Conservation (phyloP, 1,139 yeast genomes). For the Kodamaea sp. region DNA sequence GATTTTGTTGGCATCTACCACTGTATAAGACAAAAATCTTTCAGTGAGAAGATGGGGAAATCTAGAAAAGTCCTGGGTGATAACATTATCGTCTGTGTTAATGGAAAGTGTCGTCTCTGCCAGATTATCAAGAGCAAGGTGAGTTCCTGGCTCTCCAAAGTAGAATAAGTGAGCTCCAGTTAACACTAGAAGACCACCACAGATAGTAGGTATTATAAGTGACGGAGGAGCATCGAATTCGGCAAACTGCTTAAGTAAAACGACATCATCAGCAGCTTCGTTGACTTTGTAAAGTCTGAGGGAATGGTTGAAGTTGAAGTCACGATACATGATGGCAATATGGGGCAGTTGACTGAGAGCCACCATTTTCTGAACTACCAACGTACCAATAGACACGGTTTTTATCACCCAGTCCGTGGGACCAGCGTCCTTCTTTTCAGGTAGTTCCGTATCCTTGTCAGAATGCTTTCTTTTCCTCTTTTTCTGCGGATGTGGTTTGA, state of each 20-base stretch:
- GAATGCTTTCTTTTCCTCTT: conserved; percentile 3
- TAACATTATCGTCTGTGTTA: conserved; percentile 10
- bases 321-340: conserved; percentile 38
- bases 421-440: no score
- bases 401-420: conserved; percentile 12
- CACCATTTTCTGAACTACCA: conserved; percentile 29
- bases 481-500: conserved; percentile 1
- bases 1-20: conserved; percentile 30
- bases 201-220: conserved; percentile 22
- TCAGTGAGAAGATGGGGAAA: conserved; percentile 10
- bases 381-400: conserved; percentile 28
- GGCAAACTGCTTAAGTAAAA: conserved; percentile 26
- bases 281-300: conserved; percentile 28
- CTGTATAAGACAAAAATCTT: conserved; percentile 13
- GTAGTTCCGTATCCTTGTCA: conserved; percentile 6
- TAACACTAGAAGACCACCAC: conserved; percentile 36
- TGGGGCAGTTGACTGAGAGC: conserved; percentile 7
- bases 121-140: conserved; percentile 14
- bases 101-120: conserved; percentile 11
- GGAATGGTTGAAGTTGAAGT: conserved; percentile 34
- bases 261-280: conserved; percentile 5
- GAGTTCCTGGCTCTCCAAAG: conserved; percentile 25
- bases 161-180: conserved; percentile 33
- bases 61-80: conserved; percentile 14
- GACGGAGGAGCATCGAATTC: conserved; percentile 39